phyloP scores from a whole-genome alignment of 2,329 filamentous ascomycete genomes.

The Aspergillus costaricaensis region DNA sequence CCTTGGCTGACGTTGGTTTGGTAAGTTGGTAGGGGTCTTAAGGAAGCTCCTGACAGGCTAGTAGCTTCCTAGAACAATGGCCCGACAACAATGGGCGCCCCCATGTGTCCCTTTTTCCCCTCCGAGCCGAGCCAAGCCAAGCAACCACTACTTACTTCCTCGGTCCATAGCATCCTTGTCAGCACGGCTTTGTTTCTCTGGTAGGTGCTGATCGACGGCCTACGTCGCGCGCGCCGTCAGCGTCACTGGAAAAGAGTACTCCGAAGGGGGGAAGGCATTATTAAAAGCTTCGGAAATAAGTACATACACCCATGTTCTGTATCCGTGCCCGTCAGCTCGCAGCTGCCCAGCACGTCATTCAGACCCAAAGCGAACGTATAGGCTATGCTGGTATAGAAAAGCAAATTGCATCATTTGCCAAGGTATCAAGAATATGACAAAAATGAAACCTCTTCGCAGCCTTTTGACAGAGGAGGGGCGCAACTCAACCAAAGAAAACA shows the following conservation, averaged over 20 bases:
- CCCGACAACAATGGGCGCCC: not conserved
- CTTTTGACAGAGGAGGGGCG: constrained; percentile 14
- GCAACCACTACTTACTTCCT: not conserved
- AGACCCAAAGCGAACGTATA: not conserved
- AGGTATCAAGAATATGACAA: constrained; percentile 23
- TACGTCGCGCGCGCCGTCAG: not conserved
- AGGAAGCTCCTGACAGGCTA: not conserved
- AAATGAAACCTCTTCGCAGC: constrained; percentile 22
- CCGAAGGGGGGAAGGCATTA: not conserved
- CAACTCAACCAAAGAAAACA: constrained; percentile 4
- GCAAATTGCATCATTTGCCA: constrained; percentile 9
- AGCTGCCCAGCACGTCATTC: not conserved
- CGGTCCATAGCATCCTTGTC: not conserved
- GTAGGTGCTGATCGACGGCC: not conserved
- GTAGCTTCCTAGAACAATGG: not conserved
- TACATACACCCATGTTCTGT: constrained; percentile 4
- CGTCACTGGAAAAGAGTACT: not conserved
- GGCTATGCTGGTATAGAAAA: constrained; percentile 5
- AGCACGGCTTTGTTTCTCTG: not conserved
- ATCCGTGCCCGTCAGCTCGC: not conserved
- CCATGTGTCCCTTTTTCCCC: not conserved
- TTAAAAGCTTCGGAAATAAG: constrained; percentile 6
- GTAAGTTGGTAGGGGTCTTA: not conserved
- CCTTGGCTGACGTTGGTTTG: constrained; percentile 19
- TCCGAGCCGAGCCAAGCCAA: not conserved